Percentiles rank a stretch among this genome's conserved stretches.
These are phyloP conservation scores for Yamadazyma sp. DNA, from an alignment of 805 yeast genomes.

Conservation along the genomic window DNA sequence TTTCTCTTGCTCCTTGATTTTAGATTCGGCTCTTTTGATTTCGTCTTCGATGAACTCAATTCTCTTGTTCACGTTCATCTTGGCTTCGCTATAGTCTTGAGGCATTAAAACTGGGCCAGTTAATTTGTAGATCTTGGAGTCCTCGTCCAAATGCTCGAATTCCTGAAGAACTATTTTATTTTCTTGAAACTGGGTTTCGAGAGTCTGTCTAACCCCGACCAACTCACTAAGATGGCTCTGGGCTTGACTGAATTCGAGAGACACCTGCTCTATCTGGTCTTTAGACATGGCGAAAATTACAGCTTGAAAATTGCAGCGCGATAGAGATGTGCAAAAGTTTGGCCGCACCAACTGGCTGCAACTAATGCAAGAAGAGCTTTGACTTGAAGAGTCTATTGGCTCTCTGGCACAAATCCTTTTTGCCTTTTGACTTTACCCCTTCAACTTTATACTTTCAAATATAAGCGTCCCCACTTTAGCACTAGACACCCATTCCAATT, in stretches of 20 bases:
- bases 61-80: conserved; percentile 80
- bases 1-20: conserved; percentile 48
- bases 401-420: too few species aligned
- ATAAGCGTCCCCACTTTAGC: too few species aligned
- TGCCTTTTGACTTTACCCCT: too few species aligned
- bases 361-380: too few species aligned
- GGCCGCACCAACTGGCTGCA: too few species aligned
- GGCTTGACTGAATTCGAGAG: conserved; percentile 44
- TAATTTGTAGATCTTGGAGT: conserved; percentile 78
- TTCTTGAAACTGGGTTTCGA: conserved; percentile 94
- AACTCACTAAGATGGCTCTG: conserved; percentile 52
- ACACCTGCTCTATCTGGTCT: conserved; percentile 42
- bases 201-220: conserved; percentile 72
- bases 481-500: too few species aligned
- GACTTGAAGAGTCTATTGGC: too few species aligned
- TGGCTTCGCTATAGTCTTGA: conserved; percentile 82
- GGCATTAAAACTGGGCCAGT: conserved; percentile 93
- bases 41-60: conserved; percentile 83
- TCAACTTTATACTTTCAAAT: too few species aligned
- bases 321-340: too few species aligned
- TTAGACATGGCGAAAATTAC: conserved; percentile 15
- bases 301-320: too few species aligned
- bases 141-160: conserved; percentile 61
- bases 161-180: conserved; percentile 86
- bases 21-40: conserved; percentile 70